Base-by-base conservation (phyloP, 208 protist genomes). In the Wallacemonas sp. region DNA sequence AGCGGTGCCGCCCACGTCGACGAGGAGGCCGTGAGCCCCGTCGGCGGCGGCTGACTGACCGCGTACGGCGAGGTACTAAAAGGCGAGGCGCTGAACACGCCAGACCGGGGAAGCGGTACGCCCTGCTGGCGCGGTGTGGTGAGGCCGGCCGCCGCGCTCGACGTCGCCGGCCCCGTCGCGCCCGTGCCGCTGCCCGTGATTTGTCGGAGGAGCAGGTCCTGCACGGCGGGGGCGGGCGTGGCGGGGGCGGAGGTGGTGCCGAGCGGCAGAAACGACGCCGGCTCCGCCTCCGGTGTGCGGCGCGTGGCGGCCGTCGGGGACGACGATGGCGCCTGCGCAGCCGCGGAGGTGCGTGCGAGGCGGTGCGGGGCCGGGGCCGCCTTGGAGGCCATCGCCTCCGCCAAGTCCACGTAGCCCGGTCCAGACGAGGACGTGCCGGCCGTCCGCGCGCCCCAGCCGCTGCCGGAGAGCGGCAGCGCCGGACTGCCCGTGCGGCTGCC, bases 31-130 rank as follows among this genome's bases (percentile, higher is more conserved):
- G 44, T 42, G 38, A 42, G 38, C 38, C 38, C 44, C 11, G 44
- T 48, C 48, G 18, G 7, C 48, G 48, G 22, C 25, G 52, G 52
- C 22, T 59, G 52, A 4, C 4, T 25, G 11, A 23, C 52, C 14
- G 31, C 52, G 52, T 59, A 59, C 52, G 52, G 31, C 12, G 52
- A 59, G n/a, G 52, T 59, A 29, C 31, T 42, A 59, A 59, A 59
- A 10, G 52, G 52, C 4, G 52, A 59, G 3, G 52, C 32, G 29
- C 29, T 39, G 32, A 59, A 39, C 31, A 59, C 26, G 7, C 52
- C 52, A 2, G 52, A 59, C 29, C 52, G 52, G 3, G 52, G 52
- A 3, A 29, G 29, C 4, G 52, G 52, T 10, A 59, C 31, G 32
- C 52, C 1, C 20, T 59, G 52, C 4, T 59, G 52, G 12, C 52